Conservation (phyloP, 768 basidiomycete species). For the Mrakia frigida region DNA sequence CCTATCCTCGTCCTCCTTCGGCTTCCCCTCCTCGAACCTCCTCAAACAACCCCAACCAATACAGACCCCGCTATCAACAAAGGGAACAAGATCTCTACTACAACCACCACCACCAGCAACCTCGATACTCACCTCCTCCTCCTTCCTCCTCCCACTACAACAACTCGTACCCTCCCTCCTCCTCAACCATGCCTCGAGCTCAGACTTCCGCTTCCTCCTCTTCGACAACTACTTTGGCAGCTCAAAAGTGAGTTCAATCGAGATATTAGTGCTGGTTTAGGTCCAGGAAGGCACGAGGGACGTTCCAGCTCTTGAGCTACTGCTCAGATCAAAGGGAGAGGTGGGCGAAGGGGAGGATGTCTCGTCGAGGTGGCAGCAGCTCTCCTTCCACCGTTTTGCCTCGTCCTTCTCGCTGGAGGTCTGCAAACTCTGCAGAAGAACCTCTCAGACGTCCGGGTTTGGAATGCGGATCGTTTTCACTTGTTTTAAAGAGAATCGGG, state of each 20-base stretch:
- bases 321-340: too few relatives aligned
- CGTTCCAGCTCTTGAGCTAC: too few relatives aligned
- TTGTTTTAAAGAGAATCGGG: not conserved
- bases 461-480: not conserved
- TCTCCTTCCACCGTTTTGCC: too few relatives aligned
- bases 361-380: not conserved
- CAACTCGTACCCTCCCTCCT: not conserved
- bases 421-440: too few relatives aligned
- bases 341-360: not conserved
- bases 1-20: too few relatives aligned
- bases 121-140: not conserved
- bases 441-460: too few relatives aligned
- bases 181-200: slow-evolving; percentile 12
- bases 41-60: too few relatives aligned
- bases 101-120: not conserved
- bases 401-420: too few relatives aligned
- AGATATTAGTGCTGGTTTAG: too few relatives aligned
- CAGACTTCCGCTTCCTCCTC: not conserved
- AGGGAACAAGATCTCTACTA: not conserved
- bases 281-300: too few relatives aligned
- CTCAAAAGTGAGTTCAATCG: slow-evolving; percentile 7
- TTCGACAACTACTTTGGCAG: not conserved
- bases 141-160: not conserved
- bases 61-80: too few relatives aligned
- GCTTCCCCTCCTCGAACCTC: too few relatives aligned